A percentile compares a stretch with the other conserved stretches of the same genome.
Evolutionary conservation across 257 asterid species (phyloP).

Genomic region (Scutellaria baicalensis): DNA sequence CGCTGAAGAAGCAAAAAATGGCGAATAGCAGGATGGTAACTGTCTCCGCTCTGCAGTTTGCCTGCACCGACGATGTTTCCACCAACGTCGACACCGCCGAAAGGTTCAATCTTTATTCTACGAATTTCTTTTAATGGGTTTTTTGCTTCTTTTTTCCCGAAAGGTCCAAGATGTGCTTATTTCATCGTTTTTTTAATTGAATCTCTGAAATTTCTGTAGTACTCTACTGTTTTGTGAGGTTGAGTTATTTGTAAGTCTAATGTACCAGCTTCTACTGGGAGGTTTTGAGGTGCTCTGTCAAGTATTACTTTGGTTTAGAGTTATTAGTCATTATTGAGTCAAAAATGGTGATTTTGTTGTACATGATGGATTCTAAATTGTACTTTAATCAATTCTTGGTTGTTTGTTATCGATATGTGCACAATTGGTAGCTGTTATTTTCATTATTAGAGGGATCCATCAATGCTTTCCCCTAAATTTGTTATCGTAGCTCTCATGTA

Average conservation of each 20-base stretch:
- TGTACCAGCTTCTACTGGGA: background rate
- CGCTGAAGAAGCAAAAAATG: conserved; percentile 16
- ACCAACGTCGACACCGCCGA: conserved; percentile 75
- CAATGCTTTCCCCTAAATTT: background rate
- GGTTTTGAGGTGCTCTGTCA: background rate
- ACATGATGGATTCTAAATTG: background rate
- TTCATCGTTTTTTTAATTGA: too few relatives aligned
- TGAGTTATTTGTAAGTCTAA: background rate
- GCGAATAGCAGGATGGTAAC: conserved; percentile 47
- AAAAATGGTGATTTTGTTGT: background rate
- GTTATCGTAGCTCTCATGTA: background rate
- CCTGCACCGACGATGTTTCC: conserved; percentile 80
- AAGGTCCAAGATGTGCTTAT: background rate
- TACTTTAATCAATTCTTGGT: background rate
- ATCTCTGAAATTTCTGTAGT: background rate
- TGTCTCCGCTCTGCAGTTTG: conserved; percentile 82
- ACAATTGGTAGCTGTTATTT: background rate
- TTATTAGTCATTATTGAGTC: background rate
- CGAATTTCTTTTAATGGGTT: background rate
- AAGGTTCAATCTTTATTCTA: conserved; percentile 33
- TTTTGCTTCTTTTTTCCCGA: background rate
- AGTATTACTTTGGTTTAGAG: background rate
- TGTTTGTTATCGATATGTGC: background rate
- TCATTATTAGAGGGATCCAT: background rate
- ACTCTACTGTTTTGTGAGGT: background rate